Evolutionary conservation across 768 basidiomycete genomes (phyloP).

Genomic region (Neoboletus brunneissimus): DNA sequence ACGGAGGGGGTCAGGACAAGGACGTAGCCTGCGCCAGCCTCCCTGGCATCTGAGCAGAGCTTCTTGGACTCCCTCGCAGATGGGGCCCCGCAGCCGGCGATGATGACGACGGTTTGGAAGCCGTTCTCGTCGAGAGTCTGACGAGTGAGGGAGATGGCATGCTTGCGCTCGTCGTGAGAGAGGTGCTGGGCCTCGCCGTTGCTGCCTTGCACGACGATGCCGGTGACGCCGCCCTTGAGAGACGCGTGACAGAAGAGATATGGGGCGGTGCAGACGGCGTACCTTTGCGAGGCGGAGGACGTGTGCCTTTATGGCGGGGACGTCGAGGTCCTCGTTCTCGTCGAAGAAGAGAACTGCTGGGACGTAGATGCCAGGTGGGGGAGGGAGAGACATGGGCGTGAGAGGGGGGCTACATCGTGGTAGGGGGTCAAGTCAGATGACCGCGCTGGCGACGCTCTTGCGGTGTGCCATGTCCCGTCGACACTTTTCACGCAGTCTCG

Average conservation of each 20-base stretch:
- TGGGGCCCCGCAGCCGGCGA: constrained; percentile 83
- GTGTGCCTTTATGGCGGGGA: constrained; percentile 63
- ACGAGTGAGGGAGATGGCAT: constrained; percentile 61
- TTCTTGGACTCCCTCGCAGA: constrained; percentile 73
- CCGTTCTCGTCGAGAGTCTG: constrained; percentile 71
- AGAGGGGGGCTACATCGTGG: background rate
- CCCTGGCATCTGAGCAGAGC: constrained; percentile 69
- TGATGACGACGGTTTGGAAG: constrained; percentile 61
- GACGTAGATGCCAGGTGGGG: constrained; percentile 70
- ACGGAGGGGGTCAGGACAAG: constrained; percentile 74
- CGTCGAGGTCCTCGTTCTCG: constrained; percentile 67
- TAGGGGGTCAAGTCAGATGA: background rate
- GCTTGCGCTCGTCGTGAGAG: constrained; percentile 67
- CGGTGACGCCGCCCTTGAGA: constrained; percentile 64
- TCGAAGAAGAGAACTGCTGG: constrained; percentile 77
- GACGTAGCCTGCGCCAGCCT: constrained; percentile 78
- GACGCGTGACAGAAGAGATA: constrained; percentile 19
- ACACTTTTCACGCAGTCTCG: background rate
- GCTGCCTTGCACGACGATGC: constrained; percentile 70
- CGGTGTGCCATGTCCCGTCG: background rate
- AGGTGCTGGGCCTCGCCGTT: constrained; percentile 78
- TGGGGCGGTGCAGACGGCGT: background rate
- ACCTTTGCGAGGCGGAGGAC: constrained; percentile 73
- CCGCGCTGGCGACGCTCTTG: background rate
- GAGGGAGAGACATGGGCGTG: constrained; percentile 36